Evolutionary conservation across 2,329 filamentous ascomycete species (phyloP).

Genomic region (Pseudonectria foliicola): DNA sequence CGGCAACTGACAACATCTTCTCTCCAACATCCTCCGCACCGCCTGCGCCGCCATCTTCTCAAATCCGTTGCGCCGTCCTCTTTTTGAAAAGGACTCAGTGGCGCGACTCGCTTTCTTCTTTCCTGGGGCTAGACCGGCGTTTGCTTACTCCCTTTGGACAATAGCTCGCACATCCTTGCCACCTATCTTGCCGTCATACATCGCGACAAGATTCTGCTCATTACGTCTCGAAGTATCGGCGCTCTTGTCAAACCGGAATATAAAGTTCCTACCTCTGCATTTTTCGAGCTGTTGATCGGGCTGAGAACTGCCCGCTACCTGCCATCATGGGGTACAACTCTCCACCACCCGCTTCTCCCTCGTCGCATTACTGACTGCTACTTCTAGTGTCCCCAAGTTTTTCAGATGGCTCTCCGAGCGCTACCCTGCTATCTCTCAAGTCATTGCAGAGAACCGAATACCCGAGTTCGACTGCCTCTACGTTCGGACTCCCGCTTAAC

Average conservation of each 20-base stretch:
- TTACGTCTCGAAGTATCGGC: constrained; percentile 11
- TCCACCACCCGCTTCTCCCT: constrained; percentile 3
- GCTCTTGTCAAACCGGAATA: no score
- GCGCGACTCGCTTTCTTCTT: background rate
- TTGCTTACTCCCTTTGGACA: constrained; percentile 1
- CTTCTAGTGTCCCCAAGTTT: constrained; percentile 70
- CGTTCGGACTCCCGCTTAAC: constrained; percentile 36
- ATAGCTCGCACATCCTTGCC: constrained; percentile 8
- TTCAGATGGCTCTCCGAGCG: constrained; percentile 99
- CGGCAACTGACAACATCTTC: background rate
- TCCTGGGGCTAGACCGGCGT: background rate
- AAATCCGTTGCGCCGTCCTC: background rate
- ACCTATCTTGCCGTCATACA: constrained; percentile 9
- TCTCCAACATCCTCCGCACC: background rate
- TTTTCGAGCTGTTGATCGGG: constrained; percentile 10
- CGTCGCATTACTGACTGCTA: constrained; percentile 9
- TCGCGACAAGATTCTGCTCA: constrained; percentile 14
- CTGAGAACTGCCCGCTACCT: constrained; percentile 14
- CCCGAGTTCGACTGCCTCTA: constrained; percentile 98
- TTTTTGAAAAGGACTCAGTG: background rate
- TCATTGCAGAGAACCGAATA: constrained; percentile 97
- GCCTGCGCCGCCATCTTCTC: background rate
- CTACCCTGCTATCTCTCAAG: constrained; percentile 95
- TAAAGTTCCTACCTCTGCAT: no score
- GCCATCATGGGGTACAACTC: constrained; percentile 24